Conservation (phyloP, 2,329 filamentous ascomycete genomes). For the Cercospora citrullina region DNA sequence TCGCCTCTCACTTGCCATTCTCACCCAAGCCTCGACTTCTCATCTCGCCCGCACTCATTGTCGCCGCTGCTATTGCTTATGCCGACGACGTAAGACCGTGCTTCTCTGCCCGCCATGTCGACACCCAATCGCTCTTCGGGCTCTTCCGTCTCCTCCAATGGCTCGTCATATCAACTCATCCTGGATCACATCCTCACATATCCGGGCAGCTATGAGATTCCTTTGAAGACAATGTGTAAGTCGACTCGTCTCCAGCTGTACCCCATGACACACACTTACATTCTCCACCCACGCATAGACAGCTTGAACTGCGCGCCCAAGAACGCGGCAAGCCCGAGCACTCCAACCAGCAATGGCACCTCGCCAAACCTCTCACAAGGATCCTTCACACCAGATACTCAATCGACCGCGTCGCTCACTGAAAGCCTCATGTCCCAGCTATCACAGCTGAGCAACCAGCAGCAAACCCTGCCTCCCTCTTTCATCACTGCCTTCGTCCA, state of each 20-base stretch:
- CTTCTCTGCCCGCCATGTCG: constrained; percentile 11
- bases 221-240: constrained; percentile 62
- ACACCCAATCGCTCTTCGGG: constrained; percentile 32
- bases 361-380: constrained; percentile 41
- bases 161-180: constrained; percentile 47
- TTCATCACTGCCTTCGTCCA: constrained; percentile 65
- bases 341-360: constrained; percentile 39
- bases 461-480: constrained; percentile 60
- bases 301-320: constrained; percentile 62
- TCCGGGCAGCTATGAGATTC: constrained; percentile 64
- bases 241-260: background rate
- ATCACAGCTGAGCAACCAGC: constrained; percentile 59
- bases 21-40: background rate
- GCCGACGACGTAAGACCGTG: constrained; percentile 3
- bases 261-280: background rate
- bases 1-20: constrained; percentile 5
- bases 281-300: constrained; percentile 35
- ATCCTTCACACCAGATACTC: constrained; percentile 31
- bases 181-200: constrained; percentile 62
- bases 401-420: constrained; percentile 49
- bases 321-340: constrained; percentile 36
- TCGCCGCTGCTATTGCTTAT: constrained; percentile 8
- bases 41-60: constrained; percentile 1
- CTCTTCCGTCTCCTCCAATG: constrained; percentile 43
- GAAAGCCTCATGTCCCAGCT: constrained; percentile 57